Conservation (phyloP, 2,329 filamentous ascomycete genomes). For the Penicillium sp. region DNA sequence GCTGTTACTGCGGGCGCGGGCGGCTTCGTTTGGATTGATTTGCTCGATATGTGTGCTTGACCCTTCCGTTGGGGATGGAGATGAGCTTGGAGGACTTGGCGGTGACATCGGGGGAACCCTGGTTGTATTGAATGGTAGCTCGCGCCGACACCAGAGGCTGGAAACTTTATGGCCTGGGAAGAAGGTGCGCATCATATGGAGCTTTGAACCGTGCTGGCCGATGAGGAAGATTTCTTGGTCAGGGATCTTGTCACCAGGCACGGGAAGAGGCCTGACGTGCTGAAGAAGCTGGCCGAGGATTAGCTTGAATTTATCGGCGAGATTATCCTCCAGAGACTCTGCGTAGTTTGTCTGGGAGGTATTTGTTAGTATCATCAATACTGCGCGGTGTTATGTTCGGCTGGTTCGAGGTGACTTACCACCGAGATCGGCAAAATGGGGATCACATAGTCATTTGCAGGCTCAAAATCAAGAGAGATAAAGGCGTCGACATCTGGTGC, state of each 20-base stretch:
- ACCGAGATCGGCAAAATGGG: conserved; percentile 28
- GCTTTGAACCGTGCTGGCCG: conserved; percentile 33
- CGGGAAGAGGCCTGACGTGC: conserved; percentile 22
- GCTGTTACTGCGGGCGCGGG: background rate
- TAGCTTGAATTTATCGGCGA: conserved; percentile 33
- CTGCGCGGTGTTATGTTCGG: no score
- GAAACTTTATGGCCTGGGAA: conserved; percentile 36
- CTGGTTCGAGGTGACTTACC: conserved; percentile 17
- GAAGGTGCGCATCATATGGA: conserved; percentile 35
- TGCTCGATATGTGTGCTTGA: background rate
- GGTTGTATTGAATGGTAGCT: conserved; percentile 14
- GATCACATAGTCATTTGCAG: conserved; percentile 4
- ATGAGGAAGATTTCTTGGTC: conserved; percentile 38
- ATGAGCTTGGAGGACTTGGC: background rate
- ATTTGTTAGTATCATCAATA: background rate
- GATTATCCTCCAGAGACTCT: conserved; percentile 19
- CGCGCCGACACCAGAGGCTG: conserved; percentile 27
- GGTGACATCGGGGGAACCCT: background rate
- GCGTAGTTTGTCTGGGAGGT: conserved; percentile 22
- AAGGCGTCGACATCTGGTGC: conserved; percentile 26
- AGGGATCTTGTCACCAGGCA: conserved; percentile 31
- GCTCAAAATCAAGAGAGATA: conserved; percentile 25
- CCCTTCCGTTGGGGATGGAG: background rate
- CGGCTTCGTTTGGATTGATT: background rate
- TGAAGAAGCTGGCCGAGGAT: conserved; percentile 32